Evolutionary conservation across 1,284 basidiomycete genomes (phyloP).

Genomic region (Apiotrichum laibachii): DNA sequence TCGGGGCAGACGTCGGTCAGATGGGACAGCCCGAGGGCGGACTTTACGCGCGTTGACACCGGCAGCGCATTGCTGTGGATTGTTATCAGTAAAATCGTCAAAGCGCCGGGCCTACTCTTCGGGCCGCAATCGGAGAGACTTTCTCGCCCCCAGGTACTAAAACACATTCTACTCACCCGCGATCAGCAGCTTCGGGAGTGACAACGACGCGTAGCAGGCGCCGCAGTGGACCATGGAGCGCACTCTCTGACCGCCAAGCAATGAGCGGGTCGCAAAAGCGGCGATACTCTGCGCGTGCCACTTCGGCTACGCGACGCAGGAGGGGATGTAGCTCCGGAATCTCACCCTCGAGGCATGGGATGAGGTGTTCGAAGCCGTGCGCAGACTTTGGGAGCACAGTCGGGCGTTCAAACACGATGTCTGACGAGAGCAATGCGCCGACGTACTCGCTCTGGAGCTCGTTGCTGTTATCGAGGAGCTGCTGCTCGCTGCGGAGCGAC

Average conservation of each 20-base stretch:
- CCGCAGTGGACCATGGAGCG: background rate
- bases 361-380: background rate
- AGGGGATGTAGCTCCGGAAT: background rate
- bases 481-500: too few species aligned
- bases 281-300: background rate
- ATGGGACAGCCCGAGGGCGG: background rate
- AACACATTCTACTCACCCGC: background rate
- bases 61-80: background rate
- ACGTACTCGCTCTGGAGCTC: slow-evolving; percentile 1
- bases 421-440: background rate
- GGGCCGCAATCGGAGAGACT: too few species aligned
- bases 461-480: background rate
- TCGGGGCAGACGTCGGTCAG: background rate
- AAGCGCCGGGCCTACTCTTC: too few species aligned
- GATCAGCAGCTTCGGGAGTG: background rate
- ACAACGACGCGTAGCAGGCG: background rate
- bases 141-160: too few species aligned
- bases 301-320: background rate
- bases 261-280: background rate
- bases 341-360: background rate
- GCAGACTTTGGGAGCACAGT: background rate
- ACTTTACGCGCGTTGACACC: background rate
- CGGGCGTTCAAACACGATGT: background rate
- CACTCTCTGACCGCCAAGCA: background rate
- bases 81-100: too few species aligned